phyloP scores from a whole-genome alignment of 2,329 filamentous ascomycete genomes.

The Ophiognomonia clavigignenti-juglandacearum region DNA sequence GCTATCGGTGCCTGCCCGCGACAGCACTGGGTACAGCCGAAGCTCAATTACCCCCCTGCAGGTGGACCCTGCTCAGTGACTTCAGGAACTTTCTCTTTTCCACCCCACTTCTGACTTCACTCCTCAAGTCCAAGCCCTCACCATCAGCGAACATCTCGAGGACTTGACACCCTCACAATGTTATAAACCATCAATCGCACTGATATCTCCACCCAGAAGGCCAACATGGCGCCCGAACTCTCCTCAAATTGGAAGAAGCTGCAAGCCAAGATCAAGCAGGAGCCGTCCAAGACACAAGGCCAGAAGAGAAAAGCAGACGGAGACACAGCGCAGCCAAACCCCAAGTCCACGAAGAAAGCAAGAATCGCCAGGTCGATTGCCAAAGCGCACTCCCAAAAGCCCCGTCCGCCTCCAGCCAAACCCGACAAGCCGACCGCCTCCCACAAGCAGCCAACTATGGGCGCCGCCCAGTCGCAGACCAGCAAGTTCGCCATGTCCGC shows the following conservation, averaged over 20 bases:
- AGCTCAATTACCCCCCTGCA: too few relatives aligned
- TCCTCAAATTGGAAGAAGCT: conserved; percentile 77
- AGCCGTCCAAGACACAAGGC: conserved; percentile 33
- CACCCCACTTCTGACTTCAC: too few relatives aligned
- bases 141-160: background rate
- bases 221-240: conserved; percentile 40
- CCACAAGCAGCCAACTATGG: conserved; percentile 40
- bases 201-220: background rate
- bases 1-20: background rate
- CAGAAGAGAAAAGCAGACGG: conserved; percentile 37
- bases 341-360: conserved; percentile 25
- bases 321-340: conserved; percentile 18
- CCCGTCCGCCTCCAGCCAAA: conserved; percentile 15
- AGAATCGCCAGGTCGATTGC: conserved; percentile 24
- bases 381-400: conserved; percentile 7
- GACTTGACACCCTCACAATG: background rate
- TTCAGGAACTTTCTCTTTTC: background rate
- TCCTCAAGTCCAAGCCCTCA: too few relatives aligned
- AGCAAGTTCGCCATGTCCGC: conserved; percentile 40
- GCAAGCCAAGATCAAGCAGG: conserved; percentile 55
- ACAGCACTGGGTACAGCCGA: background rate
- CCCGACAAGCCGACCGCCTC: conserved; percentile 14
- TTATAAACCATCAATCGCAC: background rate
- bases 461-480: conserved; percentile 43
- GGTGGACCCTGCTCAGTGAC: background rate